Conservation (phyloP, 2,329 filamentous ascomycete genomes). For the Nemania sp. region DNA sequence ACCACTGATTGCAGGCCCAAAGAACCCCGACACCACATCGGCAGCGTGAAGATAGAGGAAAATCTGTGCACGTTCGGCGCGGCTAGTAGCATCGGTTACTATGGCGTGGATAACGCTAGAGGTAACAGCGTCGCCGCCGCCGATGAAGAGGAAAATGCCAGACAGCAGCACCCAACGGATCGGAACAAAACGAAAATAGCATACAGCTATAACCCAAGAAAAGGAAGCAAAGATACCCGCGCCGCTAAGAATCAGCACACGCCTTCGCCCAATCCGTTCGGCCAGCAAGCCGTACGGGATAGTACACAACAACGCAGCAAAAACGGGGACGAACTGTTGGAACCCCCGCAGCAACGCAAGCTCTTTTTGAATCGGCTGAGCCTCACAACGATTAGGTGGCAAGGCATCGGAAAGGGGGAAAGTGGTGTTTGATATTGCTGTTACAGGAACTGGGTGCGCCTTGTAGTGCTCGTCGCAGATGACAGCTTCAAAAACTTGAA, state of each 20-base stretch:
- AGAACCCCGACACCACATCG: conserved; percentile 22
- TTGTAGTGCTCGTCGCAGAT: conserved; percentile 22
- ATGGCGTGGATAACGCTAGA: conserved; percentile 28
- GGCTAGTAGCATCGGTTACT: conserved; percentile 19
- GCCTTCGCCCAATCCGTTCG: conserved; percentile 22
- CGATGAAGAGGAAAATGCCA: conserved; percentile 24
- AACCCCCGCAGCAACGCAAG: conserved; percentile 23
- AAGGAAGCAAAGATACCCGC: neutral
- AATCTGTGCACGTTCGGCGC: conserved; percentile 26
- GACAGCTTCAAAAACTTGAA: conserved; percentile 14
- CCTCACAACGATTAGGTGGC: conserved; percentile 8
- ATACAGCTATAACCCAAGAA: conserved; percentile 23
- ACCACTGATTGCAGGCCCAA: conserved; percentile 23
- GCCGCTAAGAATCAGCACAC: conserved; percentile 29
- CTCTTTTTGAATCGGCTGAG: conserved; percentile 17
- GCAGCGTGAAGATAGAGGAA: conserved; percentile 26
- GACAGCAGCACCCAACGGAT: conserved; percentile 24
- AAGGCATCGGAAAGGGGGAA: too few relatives aligned
- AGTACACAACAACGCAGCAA: conserved; percentile 24
- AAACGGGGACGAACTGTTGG: conserved; percentile 21
- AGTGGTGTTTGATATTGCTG: neutral
- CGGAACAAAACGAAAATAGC: conserved; percentile 25
- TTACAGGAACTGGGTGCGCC: neutral
- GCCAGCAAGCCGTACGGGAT: conserved; percentile 27
- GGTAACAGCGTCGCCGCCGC: conserved; percentile 25